Conservation (phyloP, 2,329 filamentous ascomycete genomes). For the Arachnomyces sp. region DNA sequence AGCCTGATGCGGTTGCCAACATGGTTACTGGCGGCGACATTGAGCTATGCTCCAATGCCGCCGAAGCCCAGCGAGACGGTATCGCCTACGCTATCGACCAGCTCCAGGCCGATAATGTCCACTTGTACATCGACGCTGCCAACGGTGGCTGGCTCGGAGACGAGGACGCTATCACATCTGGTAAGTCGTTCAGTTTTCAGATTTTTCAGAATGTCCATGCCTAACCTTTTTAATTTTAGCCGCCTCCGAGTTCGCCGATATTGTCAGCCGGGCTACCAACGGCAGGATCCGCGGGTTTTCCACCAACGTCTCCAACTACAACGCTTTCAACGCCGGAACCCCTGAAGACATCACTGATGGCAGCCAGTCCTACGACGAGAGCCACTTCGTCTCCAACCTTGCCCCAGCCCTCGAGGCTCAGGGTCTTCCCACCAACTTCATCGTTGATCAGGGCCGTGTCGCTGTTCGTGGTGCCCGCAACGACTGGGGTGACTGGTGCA, state of each 20-base stretch:
- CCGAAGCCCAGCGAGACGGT: constrained; percentile 34
- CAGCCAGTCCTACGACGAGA: constrained; percentile 36
- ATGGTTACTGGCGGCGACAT: constrained; percentile 35
- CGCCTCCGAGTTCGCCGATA: constrained; percentile 34
- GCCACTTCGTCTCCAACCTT: constrained; percentile 34
- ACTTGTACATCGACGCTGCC: constrained; percentile 37
- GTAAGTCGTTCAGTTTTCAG: constrained; percentile 14
- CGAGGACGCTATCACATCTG: constrained; percentile 32
- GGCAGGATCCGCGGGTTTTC: constrained; percentile 34
- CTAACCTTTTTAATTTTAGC: constrained; percentile 17
- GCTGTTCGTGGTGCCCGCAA: constrained; percentile 28
- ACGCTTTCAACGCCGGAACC: constrained; percentile 30
- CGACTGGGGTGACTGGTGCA: constrained; percentile 42
- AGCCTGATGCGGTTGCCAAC: constrained; percentile 41
- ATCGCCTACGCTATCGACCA: constrained; percentile 36
- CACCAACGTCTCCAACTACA: constrained; percentile 40
- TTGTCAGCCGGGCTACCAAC: constrained; percentile 28
- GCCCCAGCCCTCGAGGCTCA: constrained; percentile 30
- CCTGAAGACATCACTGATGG: constrained; percentile 37
- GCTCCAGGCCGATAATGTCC: constrained; percentile 32
- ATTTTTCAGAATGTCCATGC: background rate
- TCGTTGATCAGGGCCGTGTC: constrained; percentile 41
- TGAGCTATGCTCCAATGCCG: constrained; percentile 32
- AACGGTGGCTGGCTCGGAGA: constrained; percentile 41
- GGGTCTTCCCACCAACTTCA: constrained; percentile 38